Evolutionary conservation across 2,329 filamentous ascomycete genomes (phyloP), one percentile per base, ranked within the genome.

Genomic region (Dothiorella sarmentorum): DNA sequence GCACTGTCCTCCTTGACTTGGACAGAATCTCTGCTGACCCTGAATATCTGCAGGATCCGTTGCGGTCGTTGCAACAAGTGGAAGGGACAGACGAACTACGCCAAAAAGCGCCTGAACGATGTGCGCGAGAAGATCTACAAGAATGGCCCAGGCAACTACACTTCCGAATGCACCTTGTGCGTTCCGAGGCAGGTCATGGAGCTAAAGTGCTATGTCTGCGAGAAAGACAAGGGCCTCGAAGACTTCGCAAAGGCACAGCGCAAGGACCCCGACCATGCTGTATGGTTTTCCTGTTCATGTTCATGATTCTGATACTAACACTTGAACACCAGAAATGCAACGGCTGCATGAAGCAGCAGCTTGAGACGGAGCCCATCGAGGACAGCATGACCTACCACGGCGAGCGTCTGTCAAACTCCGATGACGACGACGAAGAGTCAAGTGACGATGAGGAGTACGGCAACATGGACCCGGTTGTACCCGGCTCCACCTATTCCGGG

Each of bases 171-270:
- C 67, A 65, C 69, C 6, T 35, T 56, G 1, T 85, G 82, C 60
- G 71, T 73, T 31, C 76, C 75, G 4, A 64, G 65, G 11, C 74
- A 76, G 45, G 61, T 72, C 2, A 67, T 73, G 3, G 82, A 84
- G 63, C 64, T 83, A 26, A 69, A 71, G 7, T 85, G 82, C 63
- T 65, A 63, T 29, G 69, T 76, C 35, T 85, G 82, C 64, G 66
- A 73, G 18, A 65, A 73, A 58, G 73, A 69, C 2, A 82, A 82
- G 63, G 69, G 73, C 0, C 59, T 82, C 2, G 75, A 79, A 5
- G 70, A 71, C 0, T 85, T 83, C 62, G 75, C 77, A 17, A 83
- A 80, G 62, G 63, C 63, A 6, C 77, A 82, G 68, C 73, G 80
- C 13, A 69, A 65, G 26, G 74, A 77, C 38, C 72, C 75, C 1